Evolutionary conservation across 805 yeast species (phyloP), one percentile per base, ranked within the genome.

Genomic region (Wickerhamiella occidentalis): DNA sequence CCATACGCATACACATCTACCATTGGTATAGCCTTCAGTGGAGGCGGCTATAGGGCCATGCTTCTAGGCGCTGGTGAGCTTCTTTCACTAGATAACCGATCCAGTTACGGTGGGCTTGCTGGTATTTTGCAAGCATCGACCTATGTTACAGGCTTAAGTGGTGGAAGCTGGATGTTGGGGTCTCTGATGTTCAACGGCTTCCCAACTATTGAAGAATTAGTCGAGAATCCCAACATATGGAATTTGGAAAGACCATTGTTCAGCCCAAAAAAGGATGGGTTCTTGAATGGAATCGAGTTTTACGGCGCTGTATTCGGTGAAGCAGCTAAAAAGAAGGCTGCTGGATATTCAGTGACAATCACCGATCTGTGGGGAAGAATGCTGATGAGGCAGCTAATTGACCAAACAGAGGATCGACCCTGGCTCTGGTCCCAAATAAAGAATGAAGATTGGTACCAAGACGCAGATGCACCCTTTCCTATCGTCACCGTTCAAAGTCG

Each of bases 11-110:
- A 40, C 23, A 23, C 40, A 13, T 40, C 45, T 28, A 33, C 49
- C 9, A 40, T 47, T 23, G 50, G 50, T 3, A 18, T 47, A 13
- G 50, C 50, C 11, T 40, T 40, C 40, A 40, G 46, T n/a, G 50
- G 50, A 41, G 96, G 96, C 57, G 96, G 96, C 4, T 87, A 76
- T 59, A 64, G 84, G 47, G 74, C 84, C 6, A 76, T 79, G 80
- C 57, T 79, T 17, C 67, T 69, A 15, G 79, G 77, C 0, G 81
- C 77, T 0, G 85, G 85, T 0, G 18, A 47, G 28, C 41, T 47
- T 3, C 22, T 37, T 3, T 45, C 41, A n/a, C 40, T 47, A 11
- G 50, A 47, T 18, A 33, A n/a, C 3, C 40, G 50, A 15, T 22
- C 50, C 3, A 9, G 15, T 8, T 8, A 11, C 4, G 38, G 40